Percentiles rank a stretch among this genome's conserved stretches.
Evolutionary conservation across 768 basidiomycete species (phyloP).

Genomic region (Solioccasus polychromus): DNA sequence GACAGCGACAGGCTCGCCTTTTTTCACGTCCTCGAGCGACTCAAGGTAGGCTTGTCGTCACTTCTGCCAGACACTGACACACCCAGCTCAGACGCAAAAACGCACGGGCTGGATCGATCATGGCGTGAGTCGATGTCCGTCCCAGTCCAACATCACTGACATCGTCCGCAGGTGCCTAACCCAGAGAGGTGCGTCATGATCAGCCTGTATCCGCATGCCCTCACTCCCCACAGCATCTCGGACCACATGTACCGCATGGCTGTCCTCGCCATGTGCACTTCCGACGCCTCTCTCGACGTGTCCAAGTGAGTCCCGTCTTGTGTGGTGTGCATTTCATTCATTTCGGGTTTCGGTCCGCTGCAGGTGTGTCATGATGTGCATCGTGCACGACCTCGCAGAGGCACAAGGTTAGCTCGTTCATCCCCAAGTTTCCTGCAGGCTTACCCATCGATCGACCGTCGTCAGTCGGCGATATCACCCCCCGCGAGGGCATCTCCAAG

Average conservation of each 20-base stretch:
- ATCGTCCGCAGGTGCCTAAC: conserved; percentile 57
- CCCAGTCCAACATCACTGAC: conserved; percentile 6
- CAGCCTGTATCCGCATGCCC: neutral
- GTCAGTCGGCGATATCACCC: conserved; percentile 89
- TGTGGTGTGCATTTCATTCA: too few species aligned
- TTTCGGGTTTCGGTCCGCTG: neutral
- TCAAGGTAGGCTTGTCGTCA: conserved; percentile 65
- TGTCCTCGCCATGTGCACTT: conserved; percentile 83
- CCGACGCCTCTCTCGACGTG: conserved; percentile 68
- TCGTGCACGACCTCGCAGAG: conserved; percentile 96
- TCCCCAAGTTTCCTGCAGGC: neutral
- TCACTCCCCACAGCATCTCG: conserved; percentile 60
- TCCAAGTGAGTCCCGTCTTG: conserved; percentile 51
- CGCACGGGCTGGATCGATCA: conserved; percentile 94
- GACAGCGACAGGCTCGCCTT: conserved; percentile 78
- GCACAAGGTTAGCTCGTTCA: conserved; percentile 63
- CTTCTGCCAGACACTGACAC: neutral
- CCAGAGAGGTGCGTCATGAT: conserved; percentile 65
- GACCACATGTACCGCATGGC: conserved; percentile 99
- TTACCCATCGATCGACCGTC: neutral
- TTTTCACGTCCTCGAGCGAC: conserved; percentile 81
- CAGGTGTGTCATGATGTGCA: conserved; percentile 80
- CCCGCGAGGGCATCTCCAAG: conserved; percentile 81
- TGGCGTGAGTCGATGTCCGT: conserved; percentile 31
- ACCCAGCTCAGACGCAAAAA: conserved; percentile 75